Evolutionary conservation across 1,284 basidiomycete genomes (phyloP), one percentile per base, ranked within the genome.

Genomic region (Rhodotorula sp.): DNA sequence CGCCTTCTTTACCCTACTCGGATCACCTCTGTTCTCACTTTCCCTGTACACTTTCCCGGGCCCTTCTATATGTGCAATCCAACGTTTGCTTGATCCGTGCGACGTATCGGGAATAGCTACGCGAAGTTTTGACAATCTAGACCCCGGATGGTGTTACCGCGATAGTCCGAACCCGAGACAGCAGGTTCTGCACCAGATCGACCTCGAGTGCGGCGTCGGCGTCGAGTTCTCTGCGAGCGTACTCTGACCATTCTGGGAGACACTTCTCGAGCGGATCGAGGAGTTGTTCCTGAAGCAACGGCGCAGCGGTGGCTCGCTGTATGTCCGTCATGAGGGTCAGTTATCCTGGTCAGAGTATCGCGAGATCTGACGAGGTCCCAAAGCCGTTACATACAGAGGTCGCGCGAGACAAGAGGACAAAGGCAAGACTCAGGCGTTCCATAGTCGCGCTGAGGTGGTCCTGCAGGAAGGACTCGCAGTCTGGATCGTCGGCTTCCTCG

Each of bases 361-460:
- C 5, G 29, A 20, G 33, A 3, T 15, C 17, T 6, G 18, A 18
- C n/a, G 20, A 10, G 22, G 3, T 20, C 20, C 17, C 10, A 33
- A 46, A 37, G n/a, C 42, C 22, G 15, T 20, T 62, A 48, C 30
- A 10, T 8, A 29, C 5, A 6, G 4, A 4, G 24, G n/a, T 67
- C 65, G 8, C 65, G 54, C 57, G 20, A 26, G 33, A 42, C 37
- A 70, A 30, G 2, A 71, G 45, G 33, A 71, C 64, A 33, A 65
- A 68, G 24, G 42, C 44, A 8, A 70, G 44, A 20, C 55, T 33
- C 8, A 71, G 42, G n/a, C 64, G 62, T 44, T 68, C 69, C 49
- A 62, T 58, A 48, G 44, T 44, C 10, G n/a, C 46, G 3, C 26
- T n/a, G 37, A 29, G 26, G 12, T 55, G 29, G 4, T 29, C 18